Evolutionary conservation across 441 rosid species (phyloP).

Genomic region (Eruca vesicaria): DNA sequence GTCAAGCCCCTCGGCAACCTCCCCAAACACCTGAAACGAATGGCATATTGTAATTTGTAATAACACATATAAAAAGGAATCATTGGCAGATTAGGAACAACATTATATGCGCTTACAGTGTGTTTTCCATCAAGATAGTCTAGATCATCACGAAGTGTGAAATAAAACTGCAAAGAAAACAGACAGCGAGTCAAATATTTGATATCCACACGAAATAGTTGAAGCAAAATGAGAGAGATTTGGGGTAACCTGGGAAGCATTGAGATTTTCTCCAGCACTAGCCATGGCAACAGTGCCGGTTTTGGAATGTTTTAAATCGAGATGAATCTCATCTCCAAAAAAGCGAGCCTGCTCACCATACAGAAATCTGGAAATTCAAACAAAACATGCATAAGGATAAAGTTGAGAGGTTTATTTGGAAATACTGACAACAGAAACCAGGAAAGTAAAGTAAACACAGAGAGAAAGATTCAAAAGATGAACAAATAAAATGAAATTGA

Average conservation of each 20-base stretch:
- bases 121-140: constrained; percentile 98
- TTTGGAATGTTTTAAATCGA: constrained; percentile 83
- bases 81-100: background rate
- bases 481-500: too few relatives aligned
- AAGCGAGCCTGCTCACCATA: constrained; percentile 96
- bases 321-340: constrained; percentile 84
- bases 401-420: background rate
- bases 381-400: background rate
- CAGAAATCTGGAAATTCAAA: constrained; percentile 44
- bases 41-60: constrained; percentile 34
- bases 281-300: constrained; percentile 96
- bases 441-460: background rate
- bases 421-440: background rate
- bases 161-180: constrained; percentile 67
- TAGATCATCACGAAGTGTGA: constrained; percentile 82
- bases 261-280: constrained; percentile 93
- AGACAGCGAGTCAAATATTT: background rate
- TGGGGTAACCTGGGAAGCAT: constrained; percentile 93
- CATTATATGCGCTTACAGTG: constrained; percentile 56
- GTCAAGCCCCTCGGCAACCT: constrained; percentile 89
- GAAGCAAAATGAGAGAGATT: too few relatives aligned
- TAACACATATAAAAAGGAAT: background rate
- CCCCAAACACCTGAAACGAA: constrained; percentile 81
- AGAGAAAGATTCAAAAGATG: too few relatives aligned
- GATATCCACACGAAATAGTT: too few relatives aligned